phyloP scores from a whole-genome alignment of 805 yeast genomes.

The Wickerhamomyces alni region DNA sequence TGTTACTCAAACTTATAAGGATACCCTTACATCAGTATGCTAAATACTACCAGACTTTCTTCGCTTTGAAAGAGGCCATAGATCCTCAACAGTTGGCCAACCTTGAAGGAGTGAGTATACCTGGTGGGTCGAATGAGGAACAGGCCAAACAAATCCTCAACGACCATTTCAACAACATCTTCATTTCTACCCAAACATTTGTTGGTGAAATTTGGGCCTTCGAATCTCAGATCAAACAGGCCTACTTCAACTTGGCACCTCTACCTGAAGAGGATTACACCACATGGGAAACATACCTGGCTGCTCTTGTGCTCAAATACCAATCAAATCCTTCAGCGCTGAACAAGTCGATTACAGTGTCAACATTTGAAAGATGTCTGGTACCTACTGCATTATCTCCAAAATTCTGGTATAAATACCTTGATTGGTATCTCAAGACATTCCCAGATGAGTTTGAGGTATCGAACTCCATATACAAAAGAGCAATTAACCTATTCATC shows the following conservation, averaged over 20 bases:
- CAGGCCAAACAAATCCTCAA: conserved; percentile 1
- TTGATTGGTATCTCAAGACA: conserved; percentile 41
- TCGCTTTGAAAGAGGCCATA: conserved; percentile 24
- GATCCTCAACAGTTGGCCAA: conserved; percentile 8
- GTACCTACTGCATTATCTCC: conserved; percentile 59
- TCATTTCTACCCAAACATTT: conserved; percentile 13
- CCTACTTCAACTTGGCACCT: conserved; percentile 47
- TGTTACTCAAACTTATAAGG: conserved; percentile 39
- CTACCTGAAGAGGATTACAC: conserved; percentile 36
- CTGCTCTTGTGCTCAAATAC: conserved; percentile 38
- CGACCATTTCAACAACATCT: conserved; percentile 10
- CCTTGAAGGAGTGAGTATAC: conserved; percentile 17
- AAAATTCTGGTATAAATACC: conserved; percentile 64
- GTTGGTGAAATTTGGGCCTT: conserved; percentile 51
- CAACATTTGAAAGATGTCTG: conserved; percentile 67
- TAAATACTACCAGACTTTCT: conserved; percentile 53
- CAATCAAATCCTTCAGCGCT: conserved; percentile 13
- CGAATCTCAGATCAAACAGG: conserved; percentile 59
- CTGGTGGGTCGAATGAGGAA: conserved; percentile 11
- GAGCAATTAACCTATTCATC: conserved; percentile 43
- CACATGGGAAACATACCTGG: conserved; percentile 61
- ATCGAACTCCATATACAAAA: conserved; percentile 40
- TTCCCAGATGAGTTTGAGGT: conserved; percentile 24
- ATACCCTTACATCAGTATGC: conserved; percentile 88
- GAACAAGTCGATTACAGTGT: conserved; percentile 25